Conservation (phyloP, 345 rosid genomes). For the Excoecaria cochinchinensis region DNA sequence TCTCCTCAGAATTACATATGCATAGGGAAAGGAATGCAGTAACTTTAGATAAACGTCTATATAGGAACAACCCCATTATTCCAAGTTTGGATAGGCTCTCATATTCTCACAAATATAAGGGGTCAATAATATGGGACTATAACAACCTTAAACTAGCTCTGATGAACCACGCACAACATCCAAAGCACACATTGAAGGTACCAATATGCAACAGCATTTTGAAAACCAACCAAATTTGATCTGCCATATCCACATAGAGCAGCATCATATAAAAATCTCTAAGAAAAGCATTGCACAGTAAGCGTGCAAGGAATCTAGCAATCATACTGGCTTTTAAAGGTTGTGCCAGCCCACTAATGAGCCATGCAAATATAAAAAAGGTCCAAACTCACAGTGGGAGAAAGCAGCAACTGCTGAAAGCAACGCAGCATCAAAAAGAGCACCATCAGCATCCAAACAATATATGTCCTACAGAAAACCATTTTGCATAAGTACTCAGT, state of each 20-base stretch:
- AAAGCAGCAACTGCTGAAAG: constrained; percentile 85
- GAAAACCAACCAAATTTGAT: not conserved
- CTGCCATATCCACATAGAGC: not conserved
- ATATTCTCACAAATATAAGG: not conserved
- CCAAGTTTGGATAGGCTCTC: not conserved
- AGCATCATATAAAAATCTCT: not conserved
- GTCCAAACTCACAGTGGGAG: constrained; percentile 56
- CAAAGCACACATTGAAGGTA: not conserved
- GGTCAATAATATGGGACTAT: not conserved
- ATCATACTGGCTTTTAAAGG: constrained; percentile 10
- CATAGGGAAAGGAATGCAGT: not conserved
- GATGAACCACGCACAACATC: not conserved
- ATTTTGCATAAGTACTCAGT: not conserved
- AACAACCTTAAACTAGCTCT: not conserved
- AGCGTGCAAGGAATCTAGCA: not conserved
- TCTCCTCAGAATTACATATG: not conserved
- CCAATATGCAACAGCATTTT: not conserved
- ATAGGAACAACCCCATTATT: not conserved
- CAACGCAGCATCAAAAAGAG: constrained; percentile 89
- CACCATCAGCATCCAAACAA: constrained; percentile 92
- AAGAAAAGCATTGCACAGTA: not conserved
- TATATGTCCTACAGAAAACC: constrained; percentile 67
- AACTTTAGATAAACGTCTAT: not conserved
- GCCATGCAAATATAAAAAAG: constrained; percentile 3
- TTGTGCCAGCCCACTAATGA: not conserved